Base-by-base conservation (phyloP, 2,329 filamentous ascomycete species). In the Orbilia ellipsospora region DNA sequence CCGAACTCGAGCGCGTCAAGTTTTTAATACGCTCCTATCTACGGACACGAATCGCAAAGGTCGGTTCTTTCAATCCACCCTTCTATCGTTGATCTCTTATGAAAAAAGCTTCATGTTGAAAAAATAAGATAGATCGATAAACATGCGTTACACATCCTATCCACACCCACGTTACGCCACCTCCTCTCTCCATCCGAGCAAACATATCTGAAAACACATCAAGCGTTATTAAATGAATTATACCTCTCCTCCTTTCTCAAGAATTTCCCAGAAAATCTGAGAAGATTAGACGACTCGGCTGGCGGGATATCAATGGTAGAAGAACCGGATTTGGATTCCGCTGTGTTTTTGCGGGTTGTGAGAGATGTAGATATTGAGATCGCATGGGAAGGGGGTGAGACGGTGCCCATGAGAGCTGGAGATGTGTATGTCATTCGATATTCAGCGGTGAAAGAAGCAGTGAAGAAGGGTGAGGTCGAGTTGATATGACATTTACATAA, bases 301-400 rank as follows among this genome's bases (percentile, higher is more conserved):
- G 94, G 93, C 31, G 94, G 94, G 8, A 90, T 94, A 68, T 93
- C 88, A 83, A 99, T 99, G 95, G 88, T 98, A 31, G 93, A 97
- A 80, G 86, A 88, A 1, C 95, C 95, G 0, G 95, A 98, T 81
- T 83, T 89, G 56, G 91, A 95, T 75, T 86, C 88, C 1, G 93
- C 93, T 6, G 94, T 98, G 1, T 97, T 99, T 82, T 89, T 93
- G 48, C 86, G 94, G 76, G 86, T 92, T 57, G 83, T 94, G 63
- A 86, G 85, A 64, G 88, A 91, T 31, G 67, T 80, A 12, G 78
- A 77, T 20, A 78, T 79, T 44, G 65, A 78, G 15, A 77, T 67
- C 26, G 78, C 80, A 3, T 78, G 78, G 72, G 81, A 80, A 51
- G 81, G 78, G 16, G 81, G 80, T 67, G 78, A 78, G 8, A 78